These are phyloP conservation scores for Debaryomycetaceae sp. DNA, from an alignment of 1,139 yeast genomes.

Conservation along the genomic window DNA sequence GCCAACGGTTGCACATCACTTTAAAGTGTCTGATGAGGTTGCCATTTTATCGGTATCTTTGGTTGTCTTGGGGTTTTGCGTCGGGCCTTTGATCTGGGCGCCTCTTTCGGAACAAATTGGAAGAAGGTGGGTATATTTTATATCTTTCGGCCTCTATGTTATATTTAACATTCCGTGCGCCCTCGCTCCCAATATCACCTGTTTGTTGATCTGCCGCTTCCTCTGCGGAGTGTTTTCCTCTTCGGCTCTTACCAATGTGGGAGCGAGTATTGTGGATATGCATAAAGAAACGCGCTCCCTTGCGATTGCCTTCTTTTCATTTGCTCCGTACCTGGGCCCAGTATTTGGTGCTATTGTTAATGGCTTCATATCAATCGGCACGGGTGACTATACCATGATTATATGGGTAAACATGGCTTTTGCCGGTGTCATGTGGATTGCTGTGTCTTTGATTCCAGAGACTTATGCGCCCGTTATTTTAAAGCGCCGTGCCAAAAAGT, in stretches of 20 bases:
- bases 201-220: conserved; percentile 70
- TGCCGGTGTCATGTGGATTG: conserved; percentile 73
- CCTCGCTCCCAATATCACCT: conserved; percentile 71
- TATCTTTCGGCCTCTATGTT: conserved; percentile 63
- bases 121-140: conserved; percentile 71
- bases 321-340: conserved; percentile 91
- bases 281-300: conserved; percentile 72
- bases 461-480: conserved; percentile 85
- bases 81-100: conserved; percentile 87
- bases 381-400: conserved; percentile 57
- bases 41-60: conserved; percentile 70
- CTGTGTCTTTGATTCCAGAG: conserved; percentile 60
- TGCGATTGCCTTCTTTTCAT: conserved; percentile 84
- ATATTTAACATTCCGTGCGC: conserved; percentile 88
- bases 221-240: conserved; percentile 80
- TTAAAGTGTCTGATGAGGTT: conserved; percentile 64
- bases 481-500: conserved; percentile 54
- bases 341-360: conserved; percentile 84
- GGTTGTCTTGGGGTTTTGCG: conserved; percentile 81
- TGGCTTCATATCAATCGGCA: conserved; percentile 69
- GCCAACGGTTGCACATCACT: conserved; percentile 49
- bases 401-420: conserved; percentile 91
- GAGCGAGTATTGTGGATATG: conserved; percentile 85
- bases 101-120: conserved; percentile 83
- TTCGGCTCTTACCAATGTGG: conserved; percentile 77